Conservation (phyloP, 2,329 filamentous ascomycete species). For the Rugonectria rugulosa region DNA sequence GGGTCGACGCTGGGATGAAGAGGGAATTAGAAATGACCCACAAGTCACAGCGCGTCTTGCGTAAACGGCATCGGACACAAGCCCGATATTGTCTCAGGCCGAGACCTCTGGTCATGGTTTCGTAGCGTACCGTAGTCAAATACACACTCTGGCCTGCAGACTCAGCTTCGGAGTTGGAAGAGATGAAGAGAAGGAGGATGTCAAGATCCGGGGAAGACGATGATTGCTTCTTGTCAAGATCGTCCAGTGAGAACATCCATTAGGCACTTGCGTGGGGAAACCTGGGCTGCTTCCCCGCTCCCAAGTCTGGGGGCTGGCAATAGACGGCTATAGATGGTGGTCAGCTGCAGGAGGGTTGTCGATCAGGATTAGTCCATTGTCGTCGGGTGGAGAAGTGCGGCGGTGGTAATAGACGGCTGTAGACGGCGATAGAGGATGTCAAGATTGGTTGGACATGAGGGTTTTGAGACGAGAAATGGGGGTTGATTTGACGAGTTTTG, state of each 20-base stretch:
- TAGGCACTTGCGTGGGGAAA: conserved; percentile 1
- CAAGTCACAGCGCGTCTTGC: conserved; percentile 23
- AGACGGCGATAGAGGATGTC: not conserved
- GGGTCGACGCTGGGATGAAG: too few relatives aligned
- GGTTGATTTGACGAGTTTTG: too few relatives aligned
- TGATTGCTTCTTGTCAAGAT: not conserved
- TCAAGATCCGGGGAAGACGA: not conserved
- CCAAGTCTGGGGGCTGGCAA: conserved; percentile 6
- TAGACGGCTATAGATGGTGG: conserved; percentile 22
- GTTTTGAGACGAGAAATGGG: not conserved
- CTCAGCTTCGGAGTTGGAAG: not conserved
- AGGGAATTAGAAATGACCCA: conserved; percentile 2
- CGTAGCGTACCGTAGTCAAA: too few relatives aligned
- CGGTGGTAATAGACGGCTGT: conserved; percentile 9
- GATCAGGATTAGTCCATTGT: too few relatives aligned
- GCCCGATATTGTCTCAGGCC: conserved; percentile 21
- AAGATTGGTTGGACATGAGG: too few relatives aligned
- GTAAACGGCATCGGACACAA: conserved; percentile 18
- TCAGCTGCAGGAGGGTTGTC: too few relatives aligned
- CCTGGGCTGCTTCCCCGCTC: conserved; percentile 10
- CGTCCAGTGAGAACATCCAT: not conserved
- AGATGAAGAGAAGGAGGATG: conserved; percentile 2
- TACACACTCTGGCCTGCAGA: too few relatives aligned
- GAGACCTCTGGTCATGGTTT: conserved; percentile 21
- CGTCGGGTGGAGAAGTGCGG: not conserved